phyloP scores from a whole-genome alignment of 345 rosid genomes.

The Eutrema heterophyllum region DNA sequence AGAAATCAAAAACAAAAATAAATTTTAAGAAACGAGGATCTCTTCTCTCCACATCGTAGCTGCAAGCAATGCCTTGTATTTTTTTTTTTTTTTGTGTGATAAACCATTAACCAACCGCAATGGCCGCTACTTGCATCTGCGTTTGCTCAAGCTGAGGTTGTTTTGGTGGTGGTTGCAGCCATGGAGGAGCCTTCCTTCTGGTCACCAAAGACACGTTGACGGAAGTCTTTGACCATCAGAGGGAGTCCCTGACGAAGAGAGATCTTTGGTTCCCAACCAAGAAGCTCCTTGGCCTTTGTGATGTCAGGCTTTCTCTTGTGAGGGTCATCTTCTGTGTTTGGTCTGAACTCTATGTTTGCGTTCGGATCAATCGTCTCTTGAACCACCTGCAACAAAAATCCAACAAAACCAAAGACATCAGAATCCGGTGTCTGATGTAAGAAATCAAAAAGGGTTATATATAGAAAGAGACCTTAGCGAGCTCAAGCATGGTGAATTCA shows the following conservation, averaged over 20 bases:
- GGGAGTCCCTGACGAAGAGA: slow-evolving; percentile 79
- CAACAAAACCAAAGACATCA: slow-evolving; percentile 10
- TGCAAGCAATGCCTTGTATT: slow-evolving; percentile 1
- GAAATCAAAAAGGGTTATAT: not conserved
- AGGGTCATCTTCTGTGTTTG: slow-evolving; percentile 87
- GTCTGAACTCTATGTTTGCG: slow-evolving; percentile 78
- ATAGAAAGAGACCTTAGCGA: slow-evolving; percentile 59
- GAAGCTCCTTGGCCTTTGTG: slow-evolving; percentile 67
- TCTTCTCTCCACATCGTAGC: not conserved
- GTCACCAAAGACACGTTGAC: slow-evolving; percentile 67
- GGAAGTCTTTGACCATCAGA: slow-evolving; percentile 72
- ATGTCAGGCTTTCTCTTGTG: slow-evolving; percentile 88
- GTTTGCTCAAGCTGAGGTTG: slow-evolving; percentile 28
- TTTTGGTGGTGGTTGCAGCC: slow-evolving; percentile 26
- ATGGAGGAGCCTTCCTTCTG: slow-evolving; percentile 32
- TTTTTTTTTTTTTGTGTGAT: not conserved
- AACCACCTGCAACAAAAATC: slow-evolving; percentile 42
- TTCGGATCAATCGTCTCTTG: slow-evolving; percentile 76
- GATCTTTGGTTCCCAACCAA: slow-evolving; percentile 72
- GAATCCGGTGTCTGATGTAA: not conserved
- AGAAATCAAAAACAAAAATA: slow-evolving; percentile 5
- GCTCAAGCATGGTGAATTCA: slow-evolving; percentile 99
- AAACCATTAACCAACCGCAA: not conserved
- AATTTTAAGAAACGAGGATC: not conserved
- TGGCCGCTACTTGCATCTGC: slow-evolving; percentile 9